These are phyloP conservation scores for Digitaria exilis DNA, from an alignment of 202 grass and related monocot species.

Conservation along the genomic window DNA sequence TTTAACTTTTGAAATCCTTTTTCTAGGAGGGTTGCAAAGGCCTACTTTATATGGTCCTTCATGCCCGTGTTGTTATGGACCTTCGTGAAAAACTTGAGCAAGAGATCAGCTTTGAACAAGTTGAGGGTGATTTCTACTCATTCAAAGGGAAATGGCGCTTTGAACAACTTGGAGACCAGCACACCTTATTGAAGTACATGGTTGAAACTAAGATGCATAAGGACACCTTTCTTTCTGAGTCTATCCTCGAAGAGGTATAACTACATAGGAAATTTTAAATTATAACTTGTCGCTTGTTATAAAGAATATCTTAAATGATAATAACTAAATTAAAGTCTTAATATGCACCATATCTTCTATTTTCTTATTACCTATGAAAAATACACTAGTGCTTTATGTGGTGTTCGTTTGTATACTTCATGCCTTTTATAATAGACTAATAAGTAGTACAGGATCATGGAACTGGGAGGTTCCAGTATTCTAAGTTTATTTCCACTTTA, in stretches of 20 bases:
- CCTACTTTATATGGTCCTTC: conserved; percentile 95
- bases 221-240: conserved; percentile 94
- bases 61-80: conserved; percentile 94
- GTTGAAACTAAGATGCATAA: conserved; percentile 98
- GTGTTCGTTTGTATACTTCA: background rate
- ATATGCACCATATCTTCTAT: background rate
- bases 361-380: background rate
- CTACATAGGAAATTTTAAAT: conserved; percentile 23
- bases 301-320: background rate
- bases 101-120: conserved; percentile 95
- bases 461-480: background rate
- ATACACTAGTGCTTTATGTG: background rate
- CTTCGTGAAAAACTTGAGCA: conserved; percentile 74
- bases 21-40: conserved; percentile 96
- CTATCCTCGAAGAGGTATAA: conserved; percentile 94
- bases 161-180: conserved; percentile 83
- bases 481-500: background rate
- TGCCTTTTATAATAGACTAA: background rate
- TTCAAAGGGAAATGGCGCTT: conserved; percentile 91
- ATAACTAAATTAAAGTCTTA: background rate
- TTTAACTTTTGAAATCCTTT: conserved; percentile 4
- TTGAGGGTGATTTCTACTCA: conserved; percentile 91
- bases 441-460: background rate
- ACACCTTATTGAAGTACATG: conserved; percentile 94
- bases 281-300: background rate